Conservation (phyloP, 768 basidiomycete genomes). For the Leccinum fibrillosum region DNA sequence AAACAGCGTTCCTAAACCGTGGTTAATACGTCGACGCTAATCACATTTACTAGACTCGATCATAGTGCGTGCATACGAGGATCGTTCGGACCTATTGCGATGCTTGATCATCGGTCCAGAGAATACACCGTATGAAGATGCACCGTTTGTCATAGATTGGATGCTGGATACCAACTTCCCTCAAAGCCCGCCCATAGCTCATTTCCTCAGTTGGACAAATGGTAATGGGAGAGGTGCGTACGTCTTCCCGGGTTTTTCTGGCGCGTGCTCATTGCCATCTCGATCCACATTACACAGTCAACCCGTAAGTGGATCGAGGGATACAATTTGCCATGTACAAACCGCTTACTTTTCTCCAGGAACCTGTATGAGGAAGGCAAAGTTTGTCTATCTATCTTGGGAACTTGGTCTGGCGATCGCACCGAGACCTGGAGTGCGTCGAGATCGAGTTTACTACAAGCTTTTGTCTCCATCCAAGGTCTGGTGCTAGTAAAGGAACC, state of each 20-base stretch:
- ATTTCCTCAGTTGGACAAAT: slow-evolving; percentile 93
- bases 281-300: slow-evolving; percentile 38
- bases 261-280: background rate
- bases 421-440: slow-evolving; percentile 85
- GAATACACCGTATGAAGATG: slow-evolving; percentile 94
- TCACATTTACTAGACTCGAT: slow-evolving; percentile 61
- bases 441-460: slow-evolving; percentile 85
- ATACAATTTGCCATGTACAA: background rate
- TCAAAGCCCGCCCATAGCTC: slow-evolving; percentile 77
- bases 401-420: slow-evolving; percentile 89
- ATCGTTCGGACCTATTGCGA: slow-evolving; percentile 81
- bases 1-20: slow-evolving; percentile 16
- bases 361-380: slow-evolving; percentile 96
- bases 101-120: slow-evolving; percentile 89
- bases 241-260: background rate
- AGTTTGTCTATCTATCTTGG: slow-evolving; percentile 87
- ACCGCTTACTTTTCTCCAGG: slow-evolving; percentile 33
- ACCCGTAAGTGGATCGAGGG: slow-evolving; percentile 55
- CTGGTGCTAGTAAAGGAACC: slow-evolving; percentile 91
- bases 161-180: slow-evolving; percentile 83
- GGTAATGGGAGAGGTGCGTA: slow-evolving; percentile 71
- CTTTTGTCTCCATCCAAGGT: slow-evolving; percentile 91
- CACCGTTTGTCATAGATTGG: slow-evolving; percentile 95
- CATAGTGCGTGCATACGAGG: slow-evolving; percentile 86
- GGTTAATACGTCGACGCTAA: slow-evolving; percentile 6